Evolutionary conservation across 1,139 yeast species (phyloP), one percentile per base, ranked within the genome.

Genomic region (Geotrichum carabidarum): DNA sequence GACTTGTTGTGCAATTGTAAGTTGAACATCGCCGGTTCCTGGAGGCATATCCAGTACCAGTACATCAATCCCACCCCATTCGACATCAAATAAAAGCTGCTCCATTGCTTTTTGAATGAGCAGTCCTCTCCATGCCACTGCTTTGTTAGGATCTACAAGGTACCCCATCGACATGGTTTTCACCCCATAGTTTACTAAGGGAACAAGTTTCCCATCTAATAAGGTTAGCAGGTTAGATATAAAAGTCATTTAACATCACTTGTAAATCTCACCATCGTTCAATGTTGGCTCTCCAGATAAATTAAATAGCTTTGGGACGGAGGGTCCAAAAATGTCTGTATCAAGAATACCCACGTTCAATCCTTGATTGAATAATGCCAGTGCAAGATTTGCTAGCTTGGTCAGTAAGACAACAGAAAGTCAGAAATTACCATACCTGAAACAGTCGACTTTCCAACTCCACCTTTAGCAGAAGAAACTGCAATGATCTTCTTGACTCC

Each of bases 161-260:
- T 84, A 87, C 0, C 96, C 96, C 95, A 88, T 88, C 0, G 95
- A 86, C 96, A 88, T 88, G 4, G 93, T 81, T 61, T 85, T 83
- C 1, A 88, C 68, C 0, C 96, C 96, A 61, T 84, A 86, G 64
- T 87, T 88, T n/a, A 77, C 68, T 62, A 87, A 68, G 0, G 96
- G 96, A 0, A 84, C 66, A 6, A 88, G 71, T 61, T 78, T 78
- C 0, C 90, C 90, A 12, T 68, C 69, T 2, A 9, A 51, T 56
- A 36, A 60, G 54, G 15, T 41, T 44, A 35, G 59, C 31, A 35
- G 18, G 34, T 35, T 41, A 27, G 14, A 12, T 14, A 15, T 36
- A 38, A n/a, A 31, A 32, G 47, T 32, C 5, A 6, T 8, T 31
- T 6, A 14, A 30, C 27, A 6, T 22, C 27, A n/a, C n/a, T 22